phyloP scores from a whole-genome alignment of 352 stramenopile species.

The Phytophthora chlamydospora region DNA sequence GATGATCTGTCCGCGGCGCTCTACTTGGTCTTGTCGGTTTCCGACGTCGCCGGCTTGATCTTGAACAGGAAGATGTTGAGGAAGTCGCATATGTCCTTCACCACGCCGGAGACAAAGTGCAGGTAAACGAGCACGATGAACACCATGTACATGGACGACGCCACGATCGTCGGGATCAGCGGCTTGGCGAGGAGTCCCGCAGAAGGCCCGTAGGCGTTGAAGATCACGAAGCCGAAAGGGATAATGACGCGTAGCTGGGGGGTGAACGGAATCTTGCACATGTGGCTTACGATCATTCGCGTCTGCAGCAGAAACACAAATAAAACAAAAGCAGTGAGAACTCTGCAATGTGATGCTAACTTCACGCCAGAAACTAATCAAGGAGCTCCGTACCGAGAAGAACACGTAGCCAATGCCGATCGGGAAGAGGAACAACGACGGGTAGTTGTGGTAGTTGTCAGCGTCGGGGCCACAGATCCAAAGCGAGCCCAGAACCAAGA shows the following conservation, averaged over 20 bases:
- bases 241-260: constrained; percentile 84
- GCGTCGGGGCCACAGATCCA: constrained; percentile 79
- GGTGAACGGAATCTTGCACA: constrained; percentile 90
- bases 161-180: constrained; percentile 68
- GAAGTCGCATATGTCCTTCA: constrained; percentile 88
- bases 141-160: constrained; percentile 71
- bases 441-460: constrained; percentile 70
- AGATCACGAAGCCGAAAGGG: constrained; percentile 73
- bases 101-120: constrained; percentile 82
- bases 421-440: constrained; percentile 78
- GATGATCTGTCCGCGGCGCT: background rate
- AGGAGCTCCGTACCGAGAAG: constrained; percentile 64
- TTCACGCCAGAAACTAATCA: constrained; percentile 4
- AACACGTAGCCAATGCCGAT: constrained; percentile 87
- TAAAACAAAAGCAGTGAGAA: constrained; percentile 2
- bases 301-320: constrained; percentile 51
- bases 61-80: constrained; percentile 89
- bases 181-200: constrained; percentile 54
- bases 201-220: constrained; percentile 70
- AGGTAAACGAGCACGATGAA: constrained; percentile 80
- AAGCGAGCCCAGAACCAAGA: constrained; percentile 62
- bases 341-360: background rate
- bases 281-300: constrained; percentile 90
- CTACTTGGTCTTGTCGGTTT: constrained; percentile 46
- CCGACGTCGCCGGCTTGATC: constrained; percentile 48